A percentile compares a stretch with the other conserved stretches of the same genome.
Conservation (phyloP, 1,284 basidiomycete species). For the Lentinula novae-zelandiae region DNA sequence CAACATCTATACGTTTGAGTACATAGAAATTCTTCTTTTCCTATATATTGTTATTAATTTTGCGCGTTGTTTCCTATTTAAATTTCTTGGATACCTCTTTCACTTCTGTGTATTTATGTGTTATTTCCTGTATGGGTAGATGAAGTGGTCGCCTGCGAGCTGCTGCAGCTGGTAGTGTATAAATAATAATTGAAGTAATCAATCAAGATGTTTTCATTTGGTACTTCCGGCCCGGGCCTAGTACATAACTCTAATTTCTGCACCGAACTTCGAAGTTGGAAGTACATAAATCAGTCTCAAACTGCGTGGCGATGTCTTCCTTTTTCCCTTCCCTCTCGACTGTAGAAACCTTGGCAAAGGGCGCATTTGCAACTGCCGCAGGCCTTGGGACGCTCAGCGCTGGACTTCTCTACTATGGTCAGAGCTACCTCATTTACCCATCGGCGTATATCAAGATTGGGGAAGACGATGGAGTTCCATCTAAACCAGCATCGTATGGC, state of each 20-base stretch:
- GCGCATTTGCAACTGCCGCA: slow-evolving; percentile 7
- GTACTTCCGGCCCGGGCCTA: too few species aligned
- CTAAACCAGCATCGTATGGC: slow-evolving; percentile 6
- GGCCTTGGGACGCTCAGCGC: slow-evolving; percentile 29
- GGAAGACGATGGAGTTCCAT: slow-evolving; percentile 15
- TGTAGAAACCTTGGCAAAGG: slow-evolving; percentile 9
- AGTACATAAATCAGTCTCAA: too few species aligned
- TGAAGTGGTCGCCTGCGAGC: neutral
- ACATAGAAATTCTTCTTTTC: neutral
- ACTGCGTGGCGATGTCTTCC: neutral
- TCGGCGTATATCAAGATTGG: slow-evolving; percentile 46
- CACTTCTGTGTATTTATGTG: neutral
- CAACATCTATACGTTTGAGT: neutral
- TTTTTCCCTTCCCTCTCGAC: slow-evolving; percentile 6
- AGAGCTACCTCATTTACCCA: slow-evolving; percentile 87
- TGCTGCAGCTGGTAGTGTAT: too few species aligned
- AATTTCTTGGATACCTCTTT: neutral
- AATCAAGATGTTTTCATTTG: too few species aligned
- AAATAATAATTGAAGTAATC: too few species aligned
- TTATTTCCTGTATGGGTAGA: neutral
- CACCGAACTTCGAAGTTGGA: too few species aligned
- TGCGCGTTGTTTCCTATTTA: neutral
- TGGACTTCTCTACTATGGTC: slow-evolving; percentile 80
- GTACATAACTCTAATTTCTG: too few species aligned
- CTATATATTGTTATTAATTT: neutral